These are phyloP conservation scores for Cladorrhinum sp. DNA, from an alignment of 2,329 filamentous ascomycete species.

Conservation along the genomic window DNA sequence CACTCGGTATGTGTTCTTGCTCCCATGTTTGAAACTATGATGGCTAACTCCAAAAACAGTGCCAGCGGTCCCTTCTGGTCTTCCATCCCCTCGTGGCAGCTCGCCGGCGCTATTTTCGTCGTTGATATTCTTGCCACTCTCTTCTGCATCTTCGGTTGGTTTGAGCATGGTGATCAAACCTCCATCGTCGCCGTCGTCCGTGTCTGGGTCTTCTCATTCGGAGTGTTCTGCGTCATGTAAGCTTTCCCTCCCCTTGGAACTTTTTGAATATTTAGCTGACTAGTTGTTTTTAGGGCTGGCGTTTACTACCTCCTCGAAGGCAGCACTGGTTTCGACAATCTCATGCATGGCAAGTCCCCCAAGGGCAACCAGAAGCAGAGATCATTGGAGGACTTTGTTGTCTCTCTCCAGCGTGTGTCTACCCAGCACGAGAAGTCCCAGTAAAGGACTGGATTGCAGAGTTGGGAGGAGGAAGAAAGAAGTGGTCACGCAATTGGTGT, in stretches of 20 bases:
- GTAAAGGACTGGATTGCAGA: conserved; percentile 42
- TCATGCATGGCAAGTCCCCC: conserved; percentile 86
- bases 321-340: conserved; percentile 78
- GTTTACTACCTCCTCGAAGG: conserved; percentile 79
- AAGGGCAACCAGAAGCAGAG: conserved; percentile 81
- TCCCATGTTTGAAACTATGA: neutral
- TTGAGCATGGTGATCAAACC: conserved; percentile 64
- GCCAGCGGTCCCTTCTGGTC: conserved; percentile 92
- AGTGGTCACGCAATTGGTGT: neutral
- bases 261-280: conserved; percentile 31
- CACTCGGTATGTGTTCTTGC: conserved; percentile 48
- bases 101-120: conserved; percentile 71
- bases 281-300: conserved; percentile 44
- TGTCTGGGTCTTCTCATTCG: conserved; percentile 89
- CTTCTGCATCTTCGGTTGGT: conserved; percentile 84
- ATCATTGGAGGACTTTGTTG: conserved; percentile 84
- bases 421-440: conserved; percentile 88
- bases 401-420: conserved; percentile 84
- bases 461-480: conserved; percentile 1
- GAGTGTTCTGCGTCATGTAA: conserved; percentile 58
- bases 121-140: conserved; percentile 83
- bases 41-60: conserved; percentile 36
- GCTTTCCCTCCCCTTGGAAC: too few relatives aligned
- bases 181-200: conserved; percentile 81
- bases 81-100: conserved; percentile 82